Conservation (phyloP, 305 asterid species). For the Andrographis paniculata region DNA sequence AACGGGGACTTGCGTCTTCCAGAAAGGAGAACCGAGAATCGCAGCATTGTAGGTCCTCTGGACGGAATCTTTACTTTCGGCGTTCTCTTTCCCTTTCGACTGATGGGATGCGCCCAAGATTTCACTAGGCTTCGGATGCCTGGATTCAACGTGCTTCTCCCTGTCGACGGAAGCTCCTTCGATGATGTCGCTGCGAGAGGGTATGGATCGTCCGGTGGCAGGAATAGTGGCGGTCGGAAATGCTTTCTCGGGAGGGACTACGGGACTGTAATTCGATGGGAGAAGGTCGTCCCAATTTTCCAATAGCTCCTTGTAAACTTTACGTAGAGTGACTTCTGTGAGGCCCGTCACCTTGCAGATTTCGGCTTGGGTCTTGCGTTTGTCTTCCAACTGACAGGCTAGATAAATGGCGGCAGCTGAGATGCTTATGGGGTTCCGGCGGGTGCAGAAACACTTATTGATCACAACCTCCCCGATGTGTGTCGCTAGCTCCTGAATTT, state of each 20-base stretch:
- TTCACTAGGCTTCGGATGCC: constrained; percentile 30
- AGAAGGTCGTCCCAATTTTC: constrained; percentile 96
- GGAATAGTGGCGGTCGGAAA: constrained; percentile 77
- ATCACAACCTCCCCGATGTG: constrained; percentile 96
- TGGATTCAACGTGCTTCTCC: constrained; percentile 33
- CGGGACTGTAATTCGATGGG: constrained; percentile 87
- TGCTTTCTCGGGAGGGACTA: constrained; percentile 94
- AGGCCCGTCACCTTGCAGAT: constrained; percentile 97
- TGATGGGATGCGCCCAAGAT: constrained; percentile 27
- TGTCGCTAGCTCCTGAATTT: constrained; percentile 84
- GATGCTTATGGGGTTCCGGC: constrained; percentile 93
- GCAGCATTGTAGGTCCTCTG: constrained; percentile 30
- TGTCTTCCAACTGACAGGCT: constrained; percentile 96
- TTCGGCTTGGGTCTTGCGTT: constrained; percentile 94
- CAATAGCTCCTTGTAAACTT: constrained; percentile 84
- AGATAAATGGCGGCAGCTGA: constrained; percentile 95
- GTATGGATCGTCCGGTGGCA: constrained; percentile 58
- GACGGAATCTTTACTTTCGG: constrained; percentile 30
- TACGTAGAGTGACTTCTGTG: constrained; percentile 91
- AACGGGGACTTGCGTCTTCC: constrained; percentile 41
- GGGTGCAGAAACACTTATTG: constrained; percentile 96
- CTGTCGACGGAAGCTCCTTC: constrained; percentile 42
- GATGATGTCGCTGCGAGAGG: constrained; percentile 44
- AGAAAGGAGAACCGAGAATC: constrained; percentile 33
- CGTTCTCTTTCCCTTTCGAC: constrained; percentile 32